Evolutionary conservation across 345 rosid species (phyloP).

Genomic region (Eucalyptus melliodora): DNA sequence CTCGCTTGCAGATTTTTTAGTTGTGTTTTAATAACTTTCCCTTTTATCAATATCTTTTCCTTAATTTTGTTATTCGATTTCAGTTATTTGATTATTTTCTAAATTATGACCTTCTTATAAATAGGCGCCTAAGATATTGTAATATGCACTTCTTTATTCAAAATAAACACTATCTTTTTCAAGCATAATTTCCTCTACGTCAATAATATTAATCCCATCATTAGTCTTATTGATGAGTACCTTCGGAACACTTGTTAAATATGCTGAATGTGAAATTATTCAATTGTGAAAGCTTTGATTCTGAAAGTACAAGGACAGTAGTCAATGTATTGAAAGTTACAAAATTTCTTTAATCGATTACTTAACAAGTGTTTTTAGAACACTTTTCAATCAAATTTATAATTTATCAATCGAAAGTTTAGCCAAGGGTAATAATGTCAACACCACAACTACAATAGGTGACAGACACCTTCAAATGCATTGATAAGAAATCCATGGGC

Average conservation of each 20-base stretch:
- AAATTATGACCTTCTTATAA: accelerated
- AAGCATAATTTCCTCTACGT: too few species aligned
- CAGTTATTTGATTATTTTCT: too few species aligned
- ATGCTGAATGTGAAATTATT: not conserved
- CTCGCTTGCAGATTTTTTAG: too few species aligned
- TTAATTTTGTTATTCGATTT: too few species aligned
- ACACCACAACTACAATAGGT: not conserved
- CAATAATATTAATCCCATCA: too few species aligned
- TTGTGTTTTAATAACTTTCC: too few species aligned
- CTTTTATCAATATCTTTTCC: too few species aligned
- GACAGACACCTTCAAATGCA: not conserved
- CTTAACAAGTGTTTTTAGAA: not conserved
- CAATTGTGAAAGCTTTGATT: not conserved
- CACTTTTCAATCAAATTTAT: not conserved
- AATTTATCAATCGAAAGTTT: not conserved
- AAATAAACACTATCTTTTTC: too few species aligned
- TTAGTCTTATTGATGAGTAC: not conserved
- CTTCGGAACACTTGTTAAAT: not conserved
- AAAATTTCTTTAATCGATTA: not conserved
- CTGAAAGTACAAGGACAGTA: not conserved
- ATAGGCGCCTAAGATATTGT: too few species aligned
- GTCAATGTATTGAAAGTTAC: not conserved
- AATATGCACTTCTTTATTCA: too few species aligned
- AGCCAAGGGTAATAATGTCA: not conserved
- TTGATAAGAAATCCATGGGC: not conserved